Evolutionary conservation across 1,284 basidiomycete species (phyloP), one percentile per base, ranked within the genome.

Genomic region (Heterobasidion occidentale): DNA sequence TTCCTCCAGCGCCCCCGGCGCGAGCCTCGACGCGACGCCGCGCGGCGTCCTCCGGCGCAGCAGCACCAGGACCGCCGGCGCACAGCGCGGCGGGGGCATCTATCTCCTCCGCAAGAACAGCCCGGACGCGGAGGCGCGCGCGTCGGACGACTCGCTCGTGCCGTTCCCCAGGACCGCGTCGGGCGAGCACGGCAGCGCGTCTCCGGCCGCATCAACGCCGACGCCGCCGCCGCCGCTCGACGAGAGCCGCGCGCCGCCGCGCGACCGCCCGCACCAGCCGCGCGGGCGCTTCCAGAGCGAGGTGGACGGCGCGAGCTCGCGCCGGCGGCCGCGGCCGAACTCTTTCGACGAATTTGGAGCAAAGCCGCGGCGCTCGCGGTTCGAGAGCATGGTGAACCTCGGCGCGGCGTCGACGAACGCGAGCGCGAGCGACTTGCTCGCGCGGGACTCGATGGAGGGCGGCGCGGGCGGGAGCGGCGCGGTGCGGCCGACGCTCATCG

Each of bases 401-500:
- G 79, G 81, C 33, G 77, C 71, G 36, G 73, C 70, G 19, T 75
- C 77, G 38, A 73, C 72, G 58, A 76, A 81, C 59, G 75, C 78
- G 33, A 83, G 78, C 65, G 79, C 80, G 45, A 88, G 84, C 68
- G 88, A 90, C 67, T 67, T 88, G 57, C 68, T 81, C 63, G 69
- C 74, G 56, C 74, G 84, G 36, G 78, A 84, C 61, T 80, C 82
- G 42, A 73, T 81, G 63, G 81, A 85, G 62, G 82, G 82, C 15
- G 48, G 48, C 19, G 12, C 12, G 3, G 42, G 42, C 14, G 42
- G 42, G 42, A 17, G 14, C 14, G 81, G 79, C 64, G 77, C 76
- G n/a, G 76, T 82, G 35, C 75, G 88, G 51, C 88, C 89, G 72
- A 84, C 88, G 46, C 75, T 98, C 42, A 81, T 94, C 49, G 83